phyloP scores from a whole-genome alignment of 2,329 filamentous ascomycete species.

The Aspergillus brunneoviolaceus region DNA sequence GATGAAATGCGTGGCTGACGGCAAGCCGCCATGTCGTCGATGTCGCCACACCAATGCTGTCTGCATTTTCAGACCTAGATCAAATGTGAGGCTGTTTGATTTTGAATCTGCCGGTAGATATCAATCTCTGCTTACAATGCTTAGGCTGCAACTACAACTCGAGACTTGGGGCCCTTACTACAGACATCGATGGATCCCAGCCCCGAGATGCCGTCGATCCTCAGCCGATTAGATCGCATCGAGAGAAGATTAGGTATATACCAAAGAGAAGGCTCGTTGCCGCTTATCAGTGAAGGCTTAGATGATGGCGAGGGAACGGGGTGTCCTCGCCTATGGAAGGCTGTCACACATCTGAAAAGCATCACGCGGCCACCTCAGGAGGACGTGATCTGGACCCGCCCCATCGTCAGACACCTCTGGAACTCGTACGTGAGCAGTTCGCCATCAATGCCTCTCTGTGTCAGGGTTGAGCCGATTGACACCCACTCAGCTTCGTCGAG shows the following conservation, averaged over 20 bases:
- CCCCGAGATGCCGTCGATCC: slow-evolving; percentile 19
- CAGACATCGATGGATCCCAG: slow-evolving; percentile 7
- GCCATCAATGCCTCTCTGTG: not conserved
- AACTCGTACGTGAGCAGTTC: slow-evolving; percentile 21
- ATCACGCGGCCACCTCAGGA: slow-evolving; percentile 24
- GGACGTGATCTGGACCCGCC: slow-evolving; percentile 25
- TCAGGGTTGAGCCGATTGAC: not conserved
- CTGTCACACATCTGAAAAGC: slow-evolving; percentile 22
- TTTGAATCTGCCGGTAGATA: not conserved
- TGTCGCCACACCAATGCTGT: slow-evolving; percentile 24
- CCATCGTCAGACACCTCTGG: slow-evolving; percentile 27
- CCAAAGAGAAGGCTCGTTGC: slow-evolving; percentile 7
- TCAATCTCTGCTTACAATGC: not conserved
- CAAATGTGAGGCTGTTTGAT: slow-evolving; percentile 23
- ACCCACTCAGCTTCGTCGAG: slow-evolving; percentile 23
- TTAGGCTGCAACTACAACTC: slow-evolving; percentile 26
- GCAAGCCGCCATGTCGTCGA: slow-evolving; percentile 29
- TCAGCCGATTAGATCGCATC: slow-evolving; percentile 27
- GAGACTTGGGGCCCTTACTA: slow-evolving; percentile 16
- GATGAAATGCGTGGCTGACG: slow-evolving; percentile 35
- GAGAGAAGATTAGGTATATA: slow-evolving; percentile 25
- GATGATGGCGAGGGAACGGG: slow-evolving; percentile 17
- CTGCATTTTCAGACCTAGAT: slow-evolving; percentile 32
- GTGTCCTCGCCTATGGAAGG: slow-evolving; percentile 22
- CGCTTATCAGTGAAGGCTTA: slow-evolving; percentile 6